Evolutionary conservation across 768 basidiomycete species (phyloP), one percentile per base, ranked within the genome.

Genomic region (Hypsizygus marmoreus): DNA sequence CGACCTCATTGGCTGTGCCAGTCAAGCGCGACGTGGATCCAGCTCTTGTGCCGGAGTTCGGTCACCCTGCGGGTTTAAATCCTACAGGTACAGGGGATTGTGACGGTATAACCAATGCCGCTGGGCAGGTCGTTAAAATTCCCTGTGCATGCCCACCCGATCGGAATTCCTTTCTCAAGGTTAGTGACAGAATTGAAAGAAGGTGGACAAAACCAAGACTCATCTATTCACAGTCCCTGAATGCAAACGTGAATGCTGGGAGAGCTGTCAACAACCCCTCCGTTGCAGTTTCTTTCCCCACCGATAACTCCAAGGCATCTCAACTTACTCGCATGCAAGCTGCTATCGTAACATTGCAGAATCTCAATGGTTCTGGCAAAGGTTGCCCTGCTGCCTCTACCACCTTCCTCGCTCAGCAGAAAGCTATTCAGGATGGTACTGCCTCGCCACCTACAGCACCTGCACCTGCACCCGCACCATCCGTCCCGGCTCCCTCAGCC

Each of bases 331-430:
- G 87, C 24, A 68, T 89, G 47, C 67, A 79, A 36, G 74, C 85
- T 20, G 74, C 80, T 4, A 57, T 81, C 9, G 75, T 86, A 28
- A 84, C 87, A 5, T 67, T 89, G n/a, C 88, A 90, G 67, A 90
- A 89, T 62, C 61, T 89, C 31, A 69, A 74, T 38, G 87, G 86
- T 1, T 72, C 82, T 0, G 88, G 86, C 29, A 62, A 72, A 4
- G 88, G 86, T 11, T 88, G 84, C 60, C 86, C 86, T 4, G 76
- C 78, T 11, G 77, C 76, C 1, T 74, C 83, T 7, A 84, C 86
- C 0, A 87, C 83, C 4, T 80, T 85, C 56, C 53, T 69, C 17
- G 77, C 71, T 0, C 72, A 73, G 33, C 65, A 62, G 23, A 53
- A 64, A 43, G 69, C 68, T 9, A 66, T 74, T 29, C 63, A 69